Evolutionary conservation across 2,329 filamentous ascomycete species (phyloP), one percentile per base, ranked within the genome.

Genomic region (Cordyceps farinosa): DNA sequence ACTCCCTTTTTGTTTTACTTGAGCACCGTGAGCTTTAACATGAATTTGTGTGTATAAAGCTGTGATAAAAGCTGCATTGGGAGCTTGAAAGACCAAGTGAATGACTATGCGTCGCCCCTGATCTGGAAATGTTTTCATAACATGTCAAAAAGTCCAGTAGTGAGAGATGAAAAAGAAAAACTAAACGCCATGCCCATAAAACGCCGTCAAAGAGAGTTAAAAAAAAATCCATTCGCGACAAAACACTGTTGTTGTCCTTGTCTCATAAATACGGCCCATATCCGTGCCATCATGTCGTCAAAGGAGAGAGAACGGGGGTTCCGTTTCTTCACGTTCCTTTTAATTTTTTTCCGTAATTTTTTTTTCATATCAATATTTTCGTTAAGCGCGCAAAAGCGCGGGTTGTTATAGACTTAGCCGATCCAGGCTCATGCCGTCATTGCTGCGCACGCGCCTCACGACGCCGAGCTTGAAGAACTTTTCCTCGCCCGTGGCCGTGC

Each of bases 391-490:
- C n/a, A 30, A 38, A 9, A 15, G 30, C n/a, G 52, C 15, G 2
- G 5, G 30, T 40, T 5, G 44, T 86, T 79, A 92, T 76, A 93
- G 79, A 71, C 90, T 92, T 74, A 93, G 75, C 62, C 88, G 83
- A 76, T 93, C 90, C 63, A 92, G 76, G 69, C 90, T 92, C 69
- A 92, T 74, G 48, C 90, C 82, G 72, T 92, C 90, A 61, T 88
- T 87, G 73, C 90, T 93, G 71, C 86, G 81, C 63, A 90, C 86
- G 62, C 89, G 79, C 72, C 87, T 84, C 55, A 93, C 86, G 67
- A 93, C 90, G 50, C 89, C 90, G 51, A 93, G 78, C 77, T 91
- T 91, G 75, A 92, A 93, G 77, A 91, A 92, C 70, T 85, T 85
- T 73, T 93, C 90, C 70, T 93, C 90, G n/a, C 90, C 90, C 1